Evolutionary conservation across 169 alveolate species (phyloP).

Genomic region (Eimeria necatrix): DNA sequence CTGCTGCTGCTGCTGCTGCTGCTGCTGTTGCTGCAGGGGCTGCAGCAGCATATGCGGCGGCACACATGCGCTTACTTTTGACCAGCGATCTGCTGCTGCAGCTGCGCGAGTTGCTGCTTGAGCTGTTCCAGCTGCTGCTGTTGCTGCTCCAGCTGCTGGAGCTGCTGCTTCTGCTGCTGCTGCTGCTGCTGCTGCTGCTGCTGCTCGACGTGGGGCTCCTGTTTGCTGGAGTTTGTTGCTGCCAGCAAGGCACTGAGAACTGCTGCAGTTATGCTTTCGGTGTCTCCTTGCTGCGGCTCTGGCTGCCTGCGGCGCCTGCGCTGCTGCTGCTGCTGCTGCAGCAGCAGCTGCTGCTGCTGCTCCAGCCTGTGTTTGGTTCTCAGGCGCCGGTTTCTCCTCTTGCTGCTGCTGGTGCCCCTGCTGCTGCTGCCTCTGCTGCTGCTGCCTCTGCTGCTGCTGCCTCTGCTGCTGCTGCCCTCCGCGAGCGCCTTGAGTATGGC

Average conservation of each 20-base stretch:
- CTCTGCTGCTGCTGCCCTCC: neutral
- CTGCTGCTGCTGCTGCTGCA: constrained; percentile 46
- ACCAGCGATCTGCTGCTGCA: neutral
- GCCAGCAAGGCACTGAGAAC: neutral
- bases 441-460: neutral
- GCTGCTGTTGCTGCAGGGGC: too few relatives aligned
- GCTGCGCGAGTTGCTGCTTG: neutral
- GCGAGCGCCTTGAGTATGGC: too few relatives aligned
- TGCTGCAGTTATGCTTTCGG: neutral
- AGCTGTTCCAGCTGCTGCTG: too few relatives aligned
- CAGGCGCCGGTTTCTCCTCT: neutral
- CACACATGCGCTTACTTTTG: neutral
- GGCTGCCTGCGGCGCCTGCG: neutral
- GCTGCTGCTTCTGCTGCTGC: constrained; percentile 40
- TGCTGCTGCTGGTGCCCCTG: constrained; percentile 1
- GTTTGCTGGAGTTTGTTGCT: neutral
- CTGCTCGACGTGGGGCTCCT: neutral
- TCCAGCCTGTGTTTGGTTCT: neutral
- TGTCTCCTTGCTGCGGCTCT: constrained; percentile 1
- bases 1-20: too few relatives aligned
- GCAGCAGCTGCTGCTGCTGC: neutral
- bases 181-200: constrained; percentile 46
- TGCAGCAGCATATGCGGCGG: too few relatives aligned
- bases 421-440: neutral
- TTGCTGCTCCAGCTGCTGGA: neutral